Evolutionary conservation across 371 early-diverging fungal species (phyloP), one percentile per base, ranked within the genome.

Genomic region (Gilbertella persicaria): DNA sequence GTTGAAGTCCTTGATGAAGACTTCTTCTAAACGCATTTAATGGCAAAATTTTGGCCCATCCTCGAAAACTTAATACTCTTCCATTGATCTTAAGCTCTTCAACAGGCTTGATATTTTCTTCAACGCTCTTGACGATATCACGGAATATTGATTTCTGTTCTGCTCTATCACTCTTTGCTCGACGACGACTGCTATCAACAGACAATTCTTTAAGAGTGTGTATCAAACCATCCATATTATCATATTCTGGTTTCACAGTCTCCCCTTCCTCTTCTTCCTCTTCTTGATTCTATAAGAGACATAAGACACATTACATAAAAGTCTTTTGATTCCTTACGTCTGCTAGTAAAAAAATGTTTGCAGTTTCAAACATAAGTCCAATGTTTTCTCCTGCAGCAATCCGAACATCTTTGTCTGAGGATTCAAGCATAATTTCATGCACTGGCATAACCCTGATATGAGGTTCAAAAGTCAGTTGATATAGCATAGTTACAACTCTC

Each of bases 361-460:
- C 50, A 19, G 53, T 72, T 57, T 85, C 86, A 60, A 89, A 81
- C 64, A 90, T 77, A 33, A 89, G 59, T 0, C 88, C 92, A 64
- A 89, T 83, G 63, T 89, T 86, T 67, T 90, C 88, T 21, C 89
- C 91, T 9, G 86, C 71, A 16, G 90, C 85, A 9, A 89, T 79
- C 4, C 92, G 81, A 13, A 87, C 75, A n/a, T 86, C 86, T 33
- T 88, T 80, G 35, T 76, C 66, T 7, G 81, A 62, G 17, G 85
- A 84, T 20, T 83, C 85, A 12, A 92, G 66, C 24, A 84, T 58
- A 16, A 72, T 64, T 43, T 75, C 67, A 56, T 83, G 82, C 4
- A 69, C 49, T 36, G 64, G 76, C 66, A 65, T 69, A 0, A 74
- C 67, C 39, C 76, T 75, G 43, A 29, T 50, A 41, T 29, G 28